A percentile compares a stretch with the other conserved stretches of the same genome.
Evolutionary conservation across 768 basidiomycete species (phyloP).

Genomic region (Antrodiella citrinella): DNA sequence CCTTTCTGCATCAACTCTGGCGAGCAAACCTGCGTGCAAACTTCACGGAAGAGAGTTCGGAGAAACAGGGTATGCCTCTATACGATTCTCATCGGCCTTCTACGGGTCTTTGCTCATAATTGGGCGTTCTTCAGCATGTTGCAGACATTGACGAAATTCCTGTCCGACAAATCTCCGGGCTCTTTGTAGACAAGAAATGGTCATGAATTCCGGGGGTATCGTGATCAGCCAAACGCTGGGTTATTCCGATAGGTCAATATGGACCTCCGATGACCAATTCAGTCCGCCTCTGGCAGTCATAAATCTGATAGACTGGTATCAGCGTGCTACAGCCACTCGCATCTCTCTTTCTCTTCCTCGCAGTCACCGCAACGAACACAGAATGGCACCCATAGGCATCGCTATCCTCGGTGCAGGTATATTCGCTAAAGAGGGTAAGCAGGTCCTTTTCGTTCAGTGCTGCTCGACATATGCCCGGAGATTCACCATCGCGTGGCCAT

Average conservation of each 20-base stretch:
- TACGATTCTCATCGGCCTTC: background rate
- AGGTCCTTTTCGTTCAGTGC: background rate
- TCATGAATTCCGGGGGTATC: background rate
- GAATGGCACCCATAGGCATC: conserved; percentile 42
- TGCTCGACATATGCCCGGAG: conserved; percentile 9
- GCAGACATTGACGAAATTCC: background rate
- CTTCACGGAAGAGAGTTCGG: too few relatives aligned
- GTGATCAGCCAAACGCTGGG: background rate
- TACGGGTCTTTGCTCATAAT: background rate
- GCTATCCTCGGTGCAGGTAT: conserved; percentile 80
- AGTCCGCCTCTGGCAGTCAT: conserved; percentile 1
- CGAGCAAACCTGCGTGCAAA: too few relatives aligned
- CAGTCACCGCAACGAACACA: conserved; percentile 1
- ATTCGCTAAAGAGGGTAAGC: conserved; percentile 66
- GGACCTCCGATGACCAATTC: background rate
- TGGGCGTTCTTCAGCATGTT: background rate
- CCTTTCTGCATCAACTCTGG: too few relatives aligned
- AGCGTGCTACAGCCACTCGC: background rate
- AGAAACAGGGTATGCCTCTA: background rate
- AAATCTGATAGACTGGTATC: background rate
- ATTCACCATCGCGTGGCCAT: conserved; percentile 12
- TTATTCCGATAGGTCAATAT: background rate
- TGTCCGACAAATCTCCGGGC: background rate
- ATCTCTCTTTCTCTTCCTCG: background rate
- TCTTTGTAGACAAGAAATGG: background rate